Evolutionary conservation across 2,329 filamentous ascomycete genomes (phyloP), one percentile per base, ranked within the genome.

Genomic region (Phialocephala subalpina): DNA sequence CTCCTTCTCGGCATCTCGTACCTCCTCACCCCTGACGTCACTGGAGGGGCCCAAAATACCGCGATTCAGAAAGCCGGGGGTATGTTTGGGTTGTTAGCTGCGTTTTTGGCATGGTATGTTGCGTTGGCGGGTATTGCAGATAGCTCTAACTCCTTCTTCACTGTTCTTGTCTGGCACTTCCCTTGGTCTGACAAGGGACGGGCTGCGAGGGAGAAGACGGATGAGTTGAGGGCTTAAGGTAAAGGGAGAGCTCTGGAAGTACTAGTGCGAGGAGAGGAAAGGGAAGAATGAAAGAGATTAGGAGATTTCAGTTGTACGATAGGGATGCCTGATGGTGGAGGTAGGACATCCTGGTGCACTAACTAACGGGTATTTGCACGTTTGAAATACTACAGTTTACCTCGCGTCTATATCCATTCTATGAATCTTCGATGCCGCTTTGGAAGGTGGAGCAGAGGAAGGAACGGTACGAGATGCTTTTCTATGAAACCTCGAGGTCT

Each of bases 121-220:
- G 83, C 82, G 3, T 77, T 85, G 11, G 84, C 84, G 53, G 84
- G 83, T 82, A 81, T 86, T 67, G 82, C 83, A n/a, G 83, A 86
- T 73, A 79, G 79, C 66, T 81, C 78, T 67, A 86, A 86, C 33
- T 70, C 42, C 29, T 73, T 74, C 65, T 70, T 73, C 40, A 47
- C 69, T 33, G 58, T 72, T 40, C 71, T 72, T 38, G 71, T 75
- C n/a, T 53, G 67, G 55, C 70, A 73, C 53, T 73, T 75, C 61
- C 69, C 72, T 1, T 74, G 73, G 73, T 72, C 67, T 42, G 68
- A 72, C 58, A 73, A 65, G 62, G 59, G 62, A 58, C 27, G 61
- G 33, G 40, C 27, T 53, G 29, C 58, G 18, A 61, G 60, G 22
- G 25, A 53, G 33, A 61, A 47, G 36, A 62, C 38, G 7, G 49